Evolutionary conservation across 1,139 yeast genomes (phyloP).

Genomic region (Schwanniomyces etchellsii): DNA sequence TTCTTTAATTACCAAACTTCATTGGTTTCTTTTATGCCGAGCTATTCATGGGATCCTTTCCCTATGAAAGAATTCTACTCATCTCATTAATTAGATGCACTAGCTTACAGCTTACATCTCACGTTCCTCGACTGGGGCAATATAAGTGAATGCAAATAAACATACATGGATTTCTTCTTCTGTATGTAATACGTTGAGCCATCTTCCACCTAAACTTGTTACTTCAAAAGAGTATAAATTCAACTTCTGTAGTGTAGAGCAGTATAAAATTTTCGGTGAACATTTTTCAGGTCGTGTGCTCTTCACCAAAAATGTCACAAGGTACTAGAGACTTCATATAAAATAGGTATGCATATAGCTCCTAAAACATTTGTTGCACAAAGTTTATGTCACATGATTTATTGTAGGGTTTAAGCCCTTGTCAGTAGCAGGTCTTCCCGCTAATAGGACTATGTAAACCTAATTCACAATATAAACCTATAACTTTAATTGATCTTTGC

Average conservation of each 20-base stretch:
- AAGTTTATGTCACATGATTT: too few relatives aligned
- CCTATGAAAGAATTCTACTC: too few relatives aligned
- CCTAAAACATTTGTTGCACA: too few relatives aligned
- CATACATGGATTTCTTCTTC: constrained; percentile 45
- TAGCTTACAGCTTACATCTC: too few relatives aligned
- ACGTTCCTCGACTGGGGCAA: too few relatives aligned
- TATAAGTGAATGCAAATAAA: constrained; percentile 1
- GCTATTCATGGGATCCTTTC: too few relatives aligned
- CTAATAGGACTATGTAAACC: constrained; percentile 1
- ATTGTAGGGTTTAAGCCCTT: neutral
- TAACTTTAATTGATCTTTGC: constrained; percentile 28
- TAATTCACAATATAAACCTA: neutral
- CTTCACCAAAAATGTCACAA: neutral
- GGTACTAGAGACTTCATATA: too few relatives aligned
- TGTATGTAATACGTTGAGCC: constrained; percentile 52
- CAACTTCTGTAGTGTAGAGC: neutral
- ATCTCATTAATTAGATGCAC: too few relatives aligned
- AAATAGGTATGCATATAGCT: too few relatives aligned
- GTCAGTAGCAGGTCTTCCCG: neutral
- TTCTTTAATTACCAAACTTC: too few relatives aligned
- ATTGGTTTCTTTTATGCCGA: too few relatives aligned
- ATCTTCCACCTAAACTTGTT: constrained; percentile 13
- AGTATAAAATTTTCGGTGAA: neutral
- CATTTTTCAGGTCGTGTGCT: constrained; percentile 1
- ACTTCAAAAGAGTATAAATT: neutral